Base-by-base conservation (phyloP, 768 basidiomycete species). In the Phaeotremella skinneri region DNA sequence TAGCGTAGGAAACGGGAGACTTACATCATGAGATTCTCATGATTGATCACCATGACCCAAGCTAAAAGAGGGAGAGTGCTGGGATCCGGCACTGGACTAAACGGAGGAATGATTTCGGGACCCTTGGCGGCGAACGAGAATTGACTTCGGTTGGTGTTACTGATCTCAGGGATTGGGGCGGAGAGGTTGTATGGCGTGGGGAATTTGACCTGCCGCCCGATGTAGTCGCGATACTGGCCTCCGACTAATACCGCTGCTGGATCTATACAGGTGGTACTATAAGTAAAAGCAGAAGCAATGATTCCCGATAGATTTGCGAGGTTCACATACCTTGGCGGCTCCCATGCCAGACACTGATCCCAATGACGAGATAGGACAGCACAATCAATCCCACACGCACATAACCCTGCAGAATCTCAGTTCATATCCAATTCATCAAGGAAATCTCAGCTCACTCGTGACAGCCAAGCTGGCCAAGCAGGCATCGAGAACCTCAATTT, bases 131-230 rank as follows among this genome's bases (percentile, higher is more conserved):
- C n/a, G n/a, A n/a, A 39, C n/a, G 37, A 39, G 37, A 39, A 39
- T 39, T 39, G 37, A 39, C 37, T 39, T 9, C 37, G 37, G n/a
- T 39, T 39, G 37, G 37, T 39, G 37, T 39, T 39, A n/a, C 37
- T 39, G 37, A 39, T 39, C 9, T 39, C 37, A 9, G 9, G 9
- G 37, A 39, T 39, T n/a, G 37, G 37, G 37, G 37, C 37, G 37
- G 37, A 39, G n/a, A 39, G 37, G 37, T 39, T 39, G 37, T 39
- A 39, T 9, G 37, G 37, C 9, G 37, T 39, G n/a, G 37, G 37
- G 37, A 39, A 39, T 39, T 39, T 39, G 9, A 39, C n/a, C 37
- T 9, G n/a, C 9, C 37, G 37, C 9, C 37, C 37, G 37, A 39
- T n/a, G 37, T 39, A 39, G 9, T 9, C 9, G 9, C n/a, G 9